phyloP scores from a whole-genome alignment of 2,329 filamentous ascomycete genomes.

The Colletotrichum phormii region DNA sequence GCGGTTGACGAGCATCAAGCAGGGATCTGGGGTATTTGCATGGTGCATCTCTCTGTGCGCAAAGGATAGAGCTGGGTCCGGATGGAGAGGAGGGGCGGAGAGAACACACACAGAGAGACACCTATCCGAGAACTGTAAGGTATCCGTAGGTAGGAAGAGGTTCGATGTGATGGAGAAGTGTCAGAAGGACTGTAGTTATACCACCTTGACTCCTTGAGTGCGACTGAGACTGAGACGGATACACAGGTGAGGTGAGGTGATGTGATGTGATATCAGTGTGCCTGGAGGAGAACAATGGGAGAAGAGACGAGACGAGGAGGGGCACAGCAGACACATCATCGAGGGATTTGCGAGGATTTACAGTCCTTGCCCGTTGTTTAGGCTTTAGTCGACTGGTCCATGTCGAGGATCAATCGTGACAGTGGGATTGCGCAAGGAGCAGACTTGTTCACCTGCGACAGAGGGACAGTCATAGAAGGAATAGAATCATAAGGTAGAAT shows the following conservation, averaged over 20 bases:
- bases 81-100: neutral
- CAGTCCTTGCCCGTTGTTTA: slow-evolving; percentile 11
- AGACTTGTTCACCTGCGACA: slow-evolving; percentile 29
- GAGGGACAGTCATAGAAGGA: neutral
- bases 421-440: slow-evolving; percentile 24
- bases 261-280: neutral
- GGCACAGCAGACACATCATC: neutral
- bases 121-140: neutral
- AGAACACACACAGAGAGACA: neutral
- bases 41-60: slow-evolving; percentile 5
- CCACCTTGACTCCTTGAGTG: neutral
- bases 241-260: neutral
- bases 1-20: slow-evolving; percentile 33
- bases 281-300: neutral
- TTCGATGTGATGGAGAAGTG: neutral
- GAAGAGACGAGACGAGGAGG: neutral
- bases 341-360: slow-evolving; percentile 2
- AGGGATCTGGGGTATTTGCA: slow-evolving; percentile 21
- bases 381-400: slow-evolving; percentile 18
- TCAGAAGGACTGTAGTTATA: neutral
- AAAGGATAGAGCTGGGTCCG: slow-evolving; percentile 9
- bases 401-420: slow-evolving; percentile 29
- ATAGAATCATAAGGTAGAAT: neutral
- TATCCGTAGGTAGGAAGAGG: neutral
- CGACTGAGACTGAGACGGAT: neutral